These are phyloP conservation scores for Heliocybe sulcata DNA, from an alignment of 1,284 basidiomycete genomes.

Conservation along the genomic window DNA sequence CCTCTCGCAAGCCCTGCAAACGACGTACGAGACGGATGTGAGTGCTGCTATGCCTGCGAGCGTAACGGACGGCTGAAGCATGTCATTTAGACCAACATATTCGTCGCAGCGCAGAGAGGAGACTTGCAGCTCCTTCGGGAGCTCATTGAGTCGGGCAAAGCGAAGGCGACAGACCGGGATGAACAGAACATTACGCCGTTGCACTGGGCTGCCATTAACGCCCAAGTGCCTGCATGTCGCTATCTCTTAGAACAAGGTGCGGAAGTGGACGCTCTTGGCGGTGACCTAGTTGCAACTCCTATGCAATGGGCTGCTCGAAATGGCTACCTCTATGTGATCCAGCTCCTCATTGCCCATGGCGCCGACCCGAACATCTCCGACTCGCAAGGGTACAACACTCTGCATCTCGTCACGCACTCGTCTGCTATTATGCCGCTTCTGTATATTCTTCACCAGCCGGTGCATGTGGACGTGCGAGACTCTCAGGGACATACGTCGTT, in stretches of 20 bases:
- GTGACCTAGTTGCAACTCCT: constrained; percentile 93
- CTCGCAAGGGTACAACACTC: constrained; percentile 93
- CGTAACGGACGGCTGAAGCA: neutral
- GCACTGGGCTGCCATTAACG: constrained; percentile 97
- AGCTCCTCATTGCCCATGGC: constrained; percentile 81
- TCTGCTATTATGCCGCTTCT: constrained; percentile 91
- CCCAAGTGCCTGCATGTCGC: constrained; percentile 72
- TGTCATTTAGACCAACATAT: constrained; percentile 46
- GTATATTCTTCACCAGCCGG: constrained; percentile 88
- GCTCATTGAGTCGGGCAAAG: constrained; percentile 68
- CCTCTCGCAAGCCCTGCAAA: neutral
- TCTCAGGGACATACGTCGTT: constrained; percentile 90
- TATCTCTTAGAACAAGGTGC: constrained; percentile 92
- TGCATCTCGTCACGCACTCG: constrained; percentile 94
- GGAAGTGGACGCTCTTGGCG: constrained; percentile 89
- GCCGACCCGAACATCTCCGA: constrained; percentile 92
- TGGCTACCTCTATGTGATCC: constrained; percentile 92
- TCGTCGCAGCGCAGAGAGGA: constrained; percentile 84
- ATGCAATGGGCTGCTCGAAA: constrained; percentile 98
- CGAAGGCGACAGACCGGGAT: constrained; percentile 78
- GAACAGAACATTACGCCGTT: constrained; percentile 90
- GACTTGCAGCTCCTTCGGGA: constrained; percentile 64
- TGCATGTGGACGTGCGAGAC: constrained; percentile 85
- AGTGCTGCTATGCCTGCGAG: neutral
- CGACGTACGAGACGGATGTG: neutral